Base-by-base conservation (phyloP, 106 monocot species). In the Allium fistulosum region DNA sequence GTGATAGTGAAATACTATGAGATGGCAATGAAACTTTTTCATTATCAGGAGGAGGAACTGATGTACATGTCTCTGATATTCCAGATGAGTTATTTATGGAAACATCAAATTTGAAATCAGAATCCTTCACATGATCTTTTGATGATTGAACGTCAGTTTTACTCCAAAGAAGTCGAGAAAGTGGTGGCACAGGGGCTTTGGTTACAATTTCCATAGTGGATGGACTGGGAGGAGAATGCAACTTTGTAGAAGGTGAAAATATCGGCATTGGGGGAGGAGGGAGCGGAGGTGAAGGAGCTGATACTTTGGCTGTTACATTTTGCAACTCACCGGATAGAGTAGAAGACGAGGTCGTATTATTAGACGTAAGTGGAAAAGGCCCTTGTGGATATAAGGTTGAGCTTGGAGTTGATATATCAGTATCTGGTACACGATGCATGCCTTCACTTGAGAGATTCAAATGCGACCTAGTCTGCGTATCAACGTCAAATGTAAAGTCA, bases 81-180 rank as follows among this genome's bases (percentile, higher is more conserved):
- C 14, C 53, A 10, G 53, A 59, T n/a, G 17, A 53, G 53, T 4
- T 18, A 17, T 65, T 10, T 49, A 49, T 48, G 18, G 51, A 53
- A 52, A 67, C 8, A 26, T 53, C 26, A 13, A 27, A 67, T 1
- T 37, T 37, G 37, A 37, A 37, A 37, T 37, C 37, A 37, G 37
- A 37, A 37, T 37, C 37, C 57, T 16, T 48, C 62, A 45, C 45
- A 53, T 49, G 63, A 53, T 59, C 26, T 18, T 18, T 57, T 60
- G 47, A 57, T 60, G 68, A 18, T 63, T 58, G 26, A 51, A 8
- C 2, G 53, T 22, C 7, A 45, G 57, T 22, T 48, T 75, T 72
- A 10, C 22, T 48, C 59, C 71, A 51, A 26, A 61, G 22, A 60
- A 58, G 71, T 59, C 50, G 60, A 17, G 77, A 66, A 9, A 71